These are phyloP conservation scores for Sphagnum magellanicum DNA, from an alignment of 228 moss, liverwort and hornwort genomes.

Conservation along the genomic window DNA sequence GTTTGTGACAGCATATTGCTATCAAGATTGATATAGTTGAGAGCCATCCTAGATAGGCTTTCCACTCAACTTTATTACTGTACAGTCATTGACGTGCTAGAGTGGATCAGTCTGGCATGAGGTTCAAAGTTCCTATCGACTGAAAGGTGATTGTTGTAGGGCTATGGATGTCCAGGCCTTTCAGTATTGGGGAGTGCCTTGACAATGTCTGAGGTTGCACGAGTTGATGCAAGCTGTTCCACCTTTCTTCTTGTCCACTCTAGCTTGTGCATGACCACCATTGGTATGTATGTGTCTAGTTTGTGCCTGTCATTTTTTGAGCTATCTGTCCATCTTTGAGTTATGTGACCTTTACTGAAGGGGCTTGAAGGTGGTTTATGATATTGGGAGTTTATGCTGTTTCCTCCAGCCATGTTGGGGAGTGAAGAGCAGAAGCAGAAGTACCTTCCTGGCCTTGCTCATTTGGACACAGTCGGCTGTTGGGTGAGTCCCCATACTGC, in stretches of 20 bases:
- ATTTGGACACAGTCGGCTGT: slow-evolving; percentile 76
- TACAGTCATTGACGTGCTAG: too few species aligned
- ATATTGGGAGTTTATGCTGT: too few species aligned
- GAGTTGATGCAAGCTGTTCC: slow-evolving; percentile 87
- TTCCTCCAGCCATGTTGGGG: slow-evolving; percentile 59
- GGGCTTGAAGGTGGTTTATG: too few species aligned
- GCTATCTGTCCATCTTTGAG: too few species aligned
- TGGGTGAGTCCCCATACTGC: slow-evolving; percentile 46
- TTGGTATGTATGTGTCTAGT: slow-evolving; percentile 28
- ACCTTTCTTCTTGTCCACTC: slow-evolving; percentile 82
- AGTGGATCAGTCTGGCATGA: too few species aligned
- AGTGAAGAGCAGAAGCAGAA: slow-evolving; percentile 82
- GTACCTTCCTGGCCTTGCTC: slow-evolving; percentile 72
- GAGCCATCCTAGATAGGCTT: too few species aligned
- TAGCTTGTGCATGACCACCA: slow-evolving; percentile 79
- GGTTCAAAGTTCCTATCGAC: background rate
- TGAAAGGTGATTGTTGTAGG: slow-evolving; percentile 24
- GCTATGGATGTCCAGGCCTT: slow-evolving; percentile 86
- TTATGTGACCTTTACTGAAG: too few species aligned
- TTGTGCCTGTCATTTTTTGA: background rate
- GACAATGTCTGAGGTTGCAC: slow-evolving; percentile 58
- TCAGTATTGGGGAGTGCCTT: slow-evolving; percentile 71
- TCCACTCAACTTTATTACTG: too few species aligned
- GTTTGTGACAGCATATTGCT: too few species aligned
- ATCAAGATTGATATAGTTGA: too few species aligned